Evolutionary conservation across 306 rosid genomes (phyloP).

Genomic region (Gillenia trifoliata): DNA sequence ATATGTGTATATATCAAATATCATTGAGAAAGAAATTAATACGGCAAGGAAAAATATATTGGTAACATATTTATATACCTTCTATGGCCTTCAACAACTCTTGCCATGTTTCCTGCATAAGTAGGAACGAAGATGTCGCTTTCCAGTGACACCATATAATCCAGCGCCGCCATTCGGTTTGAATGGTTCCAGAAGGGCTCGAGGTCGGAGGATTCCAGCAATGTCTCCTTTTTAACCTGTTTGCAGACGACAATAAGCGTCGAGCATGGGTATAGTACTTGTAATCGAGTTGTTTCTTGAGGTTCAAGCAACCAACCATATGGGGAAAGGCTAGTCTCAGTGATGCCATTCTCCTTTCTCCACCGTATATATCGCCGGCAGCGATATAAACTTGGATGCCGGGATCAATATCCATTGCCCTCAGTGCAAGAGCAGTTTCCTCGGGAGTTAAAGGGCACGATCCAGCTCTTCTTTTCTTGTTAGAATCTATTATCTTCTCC

Average conservation of each 20-base stretch:
- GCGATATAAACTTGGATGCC: conserved; percentile 78
- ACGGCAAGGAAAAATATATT: not conserved
- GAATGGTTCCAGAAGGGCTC: conserved; percentile 66
- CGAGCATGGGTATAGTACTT: not conserved
- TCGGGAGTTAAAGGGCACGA: conserved; percentile 81
- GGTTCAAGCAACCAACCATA: conserved; percentile 42
- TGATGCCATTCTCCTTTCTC: conserved; percentile 55
- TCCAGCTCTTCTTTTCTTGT: conserved; percentile 61
- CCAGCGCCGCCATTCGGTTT: conserved; percentile 89
- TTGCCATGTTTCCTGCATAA: conserved; percentile 88
- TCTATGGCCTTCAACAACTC: conserved; percentile 85
- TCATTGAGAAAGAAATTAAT: not conserved
- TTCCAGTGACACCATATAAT: conserved; percentile 78
- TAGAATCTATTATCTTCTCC: conserved; percentile 67
- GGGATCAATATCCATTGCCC: conserved; percentile 68
- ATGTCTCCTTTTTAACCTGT: conserved; percentile 79
- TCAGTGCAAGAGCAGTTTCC: conserved; percentile 79
- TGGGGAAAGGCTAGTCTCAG: conserved; percentile 70
- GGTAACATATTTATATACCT: conserved; percentile 27
- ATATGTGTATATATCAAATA: not conserved
- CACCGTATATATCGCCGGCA: conserved; percentile 89
- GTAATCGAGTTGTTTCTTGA: not conserved
- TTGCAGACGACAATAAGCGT: conserved; percentile 19
- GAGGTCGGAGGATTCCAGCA: conserved; percentile 58
- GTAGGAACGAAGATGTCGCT: conserved; percentile 86